These are phyloP conservation scores for Fusarium domesticum DNA, from an alignment of 2,329 filamentous ascomycete species.

Conservation along the genomic window DNA sequence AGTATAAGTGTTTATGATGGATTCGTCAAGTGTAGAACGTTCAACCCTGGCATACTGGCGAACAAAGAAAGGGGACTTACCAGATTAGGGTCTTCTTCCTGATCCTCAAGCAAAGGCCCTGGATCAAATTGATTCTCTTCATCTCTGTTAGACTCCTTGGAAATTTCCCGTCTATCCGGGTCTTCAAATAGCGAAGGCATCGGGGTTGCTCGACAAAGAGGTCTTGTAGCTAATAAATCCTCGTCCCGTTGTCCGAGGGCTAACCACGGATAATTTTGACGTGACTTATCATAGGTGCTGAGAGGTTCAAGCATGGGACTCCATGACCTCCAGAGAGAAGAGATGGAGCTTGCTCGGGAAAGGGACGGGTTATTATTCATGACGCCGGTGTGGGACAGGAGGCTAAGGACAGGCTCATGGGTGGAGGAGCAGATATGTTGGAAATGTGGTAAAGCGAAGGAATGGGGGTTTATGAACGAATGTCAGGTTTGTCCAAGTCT, in stretches of 20 bases:
- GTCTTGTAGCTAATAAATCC: neutral
- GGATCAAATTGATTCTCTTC: conserved; percentile 9
- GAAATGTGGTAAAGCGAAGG: neutral
- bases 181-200: conserved; percentile 14
- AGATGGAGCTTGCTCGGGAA: conserved; percentile 23
- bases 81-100: conserved; percentile 20
- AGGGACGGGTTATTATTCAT: conserved; percentile 13
- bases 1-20: neutral
- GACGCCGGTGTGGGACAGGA: neutral
- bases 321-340: conserved; percentile 32
- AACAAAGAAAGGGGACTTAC: conserved; percentile 16
- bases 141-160: conserved; percentile 1
- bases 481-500: neutral
- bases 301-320: conserved; percentile 22
- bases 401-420: conserved; percentile 1
- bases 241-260: neutral
- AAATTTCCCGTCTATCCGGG: conserved; percentile 1
- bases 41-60: no score
- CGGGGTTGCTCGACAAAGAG: conserved; percentile 2
- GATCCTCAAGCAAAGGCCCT: conserved; percentile 3
- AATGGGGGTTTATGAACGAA: conserved; percentile 7
- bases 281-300: conserved; percentile 30
- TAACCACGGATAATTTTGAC: conserved; percentile 32
- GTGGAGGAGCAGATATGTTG: neutral
- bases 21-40: no score